A percentile compares a stretch with the other conserved stretches of the same genome.
phyloP scores from a whole-genome alignment of 768 basidiomycete species.

The Clavulina sp. region DNA sequence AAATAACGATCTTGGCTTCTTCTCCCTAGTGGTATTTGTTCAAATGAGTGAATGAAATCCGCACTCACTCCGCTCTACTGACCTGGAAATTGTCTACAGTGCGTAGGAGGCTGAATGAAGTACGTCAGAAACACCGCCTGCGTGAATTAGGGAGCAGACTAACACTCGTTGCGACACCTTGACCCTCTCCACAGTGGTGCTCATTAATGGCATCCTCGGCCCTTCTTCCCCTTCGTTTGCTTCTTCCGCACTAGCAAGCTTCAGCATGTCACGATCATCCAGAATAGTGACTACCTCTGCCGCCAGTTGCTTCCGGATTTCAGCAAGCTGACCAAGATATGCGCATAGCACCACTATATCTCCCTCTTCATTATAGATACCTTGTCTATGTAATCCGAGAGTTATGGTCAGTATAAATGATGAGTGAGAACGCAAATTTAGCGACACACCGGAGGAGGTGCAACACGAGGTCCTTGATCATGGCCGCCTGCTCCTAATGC shows the following conservation, averaged over 20 bases:
- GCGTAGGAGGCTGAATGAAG: constrained; percentile 27
- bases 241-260: constrained; percentile 35
- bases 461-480: constrained; percentile 36
- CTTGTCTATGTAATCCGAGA: constrained; percentile 22
- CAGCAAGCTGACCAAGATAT: constrained; percentile 33
- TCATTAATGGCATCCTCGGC: constrained; percentile 5
- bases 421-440: not conserved
- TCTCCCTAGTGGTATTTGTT: constrained; percentile 10
- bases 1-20: constrained; percentile 40
- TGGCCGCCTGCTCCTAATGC: constrained; percentile 19
- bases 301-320: constrained; percentile 26
- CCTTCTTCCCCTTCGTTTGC: constrained; percentile 6
- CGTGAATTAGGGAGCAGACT: constrained; percentile 9
- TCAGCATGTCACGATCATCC: constrained; percentile 49
- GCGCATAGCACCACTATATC: constrained; percentile 39
- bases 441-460: constrained; percentile 27
- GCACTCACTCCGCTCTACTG: constrained; percentile 46
- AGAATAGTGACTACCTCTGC: constrained; percentile 41
- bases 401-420: not conserved
- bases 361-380: constrained; percentile 28
- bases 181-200: constrained; percentile 26
- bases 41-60: constrained; percentile 16
- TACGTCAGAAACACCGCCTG: not conserved
- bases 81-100: constrained; percentile 62
- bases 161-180: constrained; percentile 35